Percentiles rank a stretch among this genome's conserved stretches.
phyloP scores from a whole-genome alignment of 2,329 filamentous ascomycete genomes.

The Colletotrichum caudatum region DNA sequence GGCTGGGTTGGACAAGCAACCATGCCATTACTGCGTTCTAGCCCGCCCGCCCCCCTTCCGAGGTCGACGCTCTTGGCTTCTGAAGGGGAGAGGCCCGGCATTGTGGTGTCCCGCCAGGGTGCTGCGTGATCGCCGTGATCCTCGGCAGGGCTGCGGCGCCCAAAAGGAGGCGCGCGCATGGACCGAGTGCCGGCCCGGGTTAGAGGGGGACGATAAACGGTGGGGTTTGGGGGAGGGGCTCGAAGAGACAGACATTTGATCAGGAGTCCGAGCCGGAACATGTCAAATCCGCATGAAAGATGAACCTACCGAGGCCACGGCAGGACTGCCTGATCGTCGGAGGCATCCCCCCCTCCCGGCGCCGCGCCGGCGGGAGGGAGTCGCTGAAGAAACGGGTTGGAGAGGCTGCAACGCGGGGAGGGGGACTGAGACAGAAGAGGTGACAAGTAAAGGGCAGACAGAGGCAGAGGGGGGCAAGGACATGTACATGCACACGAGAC shows the following conservation, averaged over 20 bases:
- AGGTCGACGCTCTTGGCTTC: background rate
- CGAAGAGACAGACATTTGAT: too few species aligned
- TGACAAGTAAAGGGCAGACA: background rate
- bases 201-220: background rate
- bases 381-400: background rate
- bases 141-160: background rate
- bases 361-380: background rate
- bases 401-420: background rate
- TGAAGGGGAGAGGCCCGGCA: background rate
- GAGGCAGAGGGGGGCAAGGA: background rate
- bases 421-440: background rate
- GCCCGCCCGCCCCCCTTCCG: background rate
- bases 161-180: background rate
- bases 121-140: background rate
- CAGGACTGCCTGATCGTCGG: conserved; percentile 3
- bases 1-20: background rate
- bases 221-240: background rate
- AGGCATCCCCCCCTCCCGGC: background rate
- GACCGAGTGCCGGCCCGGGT: background rate
- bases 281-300: conserved; percentile 6
- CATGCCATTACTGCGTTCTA: background rate
- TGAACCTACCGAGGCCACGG: background rate
- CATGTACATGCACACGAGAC: background rate
- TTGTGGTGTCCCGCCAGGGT: background rate
- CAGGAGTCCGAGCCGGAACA: background rate